A percentile compares a stretch with the other conserved stretches of the same genome.
These are phyloP conservation scores for Acacia confusa DNA, from an alignment of 306 rosid species.

Conservation along the genomic window DNA sequence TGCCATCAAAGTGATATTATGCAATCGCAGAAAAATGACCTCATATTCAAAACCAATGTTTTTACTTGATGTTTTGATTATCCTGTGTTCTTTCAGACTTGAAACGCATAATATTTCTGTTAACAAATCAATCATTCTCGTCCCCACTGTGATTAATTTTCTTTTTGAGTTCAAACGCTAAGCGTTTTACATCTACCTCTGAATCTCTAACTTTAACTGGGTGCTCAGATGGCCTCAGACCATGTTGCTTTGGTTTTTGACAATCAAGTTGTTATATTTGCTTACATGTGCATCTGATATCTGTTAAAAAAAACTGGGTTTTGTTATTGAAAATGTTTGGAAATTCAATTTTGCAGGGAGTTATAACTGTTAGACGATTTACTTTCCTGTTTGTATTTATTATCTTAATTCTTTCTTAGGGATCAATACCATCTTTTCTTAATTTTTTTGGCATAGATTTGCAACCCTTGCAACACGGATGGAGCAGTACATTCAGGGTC, in stretches of 20 bases:
- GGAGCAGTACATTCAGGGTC: slow-evolving; percentile 99
- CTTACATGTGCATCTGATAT: background rate
- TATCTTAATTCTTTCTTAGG: slow-evolving; percentile 3
- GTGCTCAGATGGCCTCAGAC: background rate
- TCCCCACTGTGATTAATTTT: background rate
- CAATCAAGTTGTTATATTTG: background rate
- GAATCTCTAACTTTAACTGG: background rate
- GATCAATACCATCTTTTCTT: slow-evolving; percentile 21
- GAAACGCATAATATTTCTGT: background rate
- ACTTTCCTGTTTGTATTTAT: slow-evolving; percentile 11
- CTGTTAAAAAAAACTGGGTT: slow-evolving; percentile 9
- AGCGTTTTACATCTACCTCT: background rate
- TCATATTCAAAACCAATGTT: background rate
- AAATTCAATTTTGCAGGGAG: slow-evolving; percentile 1
- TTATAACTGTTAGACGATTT: slow-evolving; percentile 9
- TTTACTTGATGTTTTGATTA: background rate
- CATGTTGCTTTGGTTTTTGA: background rate
- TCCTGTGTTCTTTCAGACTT: background rate
- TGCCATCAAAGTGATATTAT: background rate
- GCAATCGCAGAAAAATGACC: background rate
- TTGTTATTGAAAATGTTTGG: background rate
- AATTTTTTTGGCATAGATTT: slow-evolving; percentile 57
- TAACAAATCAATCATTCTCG: background rate
- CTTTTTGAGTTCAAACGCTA: background rate
- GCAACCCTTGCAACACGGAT: slow-evolving; percentile 95